phyloP scores from a whole-genome alignment of 768 basidiomycete species.

The Calocera cornea region DNA sequence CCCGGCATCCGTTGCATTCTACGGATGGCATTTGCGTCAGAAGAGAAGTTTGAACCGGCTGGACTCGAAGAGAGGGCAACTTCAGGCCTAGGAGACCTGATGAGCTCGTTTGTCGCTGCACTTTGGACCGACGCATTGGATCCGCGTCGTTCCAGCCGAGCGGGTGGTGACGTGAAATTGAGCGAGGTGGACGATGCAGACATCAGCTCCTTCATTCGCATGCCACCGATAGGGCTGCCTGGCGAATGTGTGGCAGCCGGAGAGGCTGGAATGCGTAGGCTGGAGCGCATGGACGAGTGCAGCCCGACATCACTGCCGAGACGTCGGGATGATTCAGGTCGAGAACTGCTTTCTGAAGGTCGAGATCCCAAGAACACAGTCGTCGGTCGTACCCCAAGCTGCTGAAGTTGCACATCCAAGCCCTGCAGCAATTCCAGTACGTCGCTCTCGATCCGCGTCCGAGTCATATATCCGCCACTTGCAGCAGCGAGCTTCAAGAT shows the following conservation, averaged over 20 bases:
- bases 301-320: neutral
- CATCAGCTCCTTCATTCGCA: conserved; percentile 2
- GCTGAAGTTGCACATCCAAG: conserved; percentile 62
- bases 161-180: neutral
- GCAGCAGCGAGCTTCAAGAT: conserved; percentile 71
- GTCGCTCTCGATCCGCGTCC: conserved; percentile 49
- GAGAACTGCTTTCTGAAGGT: conserved; percentile 22
- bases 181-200: neutral
- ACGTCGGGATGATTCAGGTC: conserved; percentile 11
- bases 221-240: neutral
- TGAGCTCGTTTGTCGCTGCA: neutral
- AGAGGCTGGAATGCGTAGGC: neutral
- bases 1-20: conserved; percentile 23
- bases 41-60: neutral
- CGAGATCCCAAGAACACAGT: conserved; percentile 62
- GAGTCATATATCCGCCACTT: conserved; percentile 55
- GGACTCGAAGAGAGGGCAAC: neutral
- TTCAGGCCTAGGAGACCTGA: neutral
- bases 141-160: neutral
- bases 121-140: neutral
- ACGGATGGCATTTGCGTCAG: neutral
- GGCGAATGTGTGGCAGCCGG: neutral
- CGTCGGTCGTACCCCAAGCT: conserved; percentile 78
- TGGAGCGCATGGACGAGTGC: neutral
- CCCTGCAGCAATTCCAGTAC: conserved; percentile 39